phyloP scores from a whole-genome alignment of 176 grass and related monocot species.

The Canna indica region DNA sequence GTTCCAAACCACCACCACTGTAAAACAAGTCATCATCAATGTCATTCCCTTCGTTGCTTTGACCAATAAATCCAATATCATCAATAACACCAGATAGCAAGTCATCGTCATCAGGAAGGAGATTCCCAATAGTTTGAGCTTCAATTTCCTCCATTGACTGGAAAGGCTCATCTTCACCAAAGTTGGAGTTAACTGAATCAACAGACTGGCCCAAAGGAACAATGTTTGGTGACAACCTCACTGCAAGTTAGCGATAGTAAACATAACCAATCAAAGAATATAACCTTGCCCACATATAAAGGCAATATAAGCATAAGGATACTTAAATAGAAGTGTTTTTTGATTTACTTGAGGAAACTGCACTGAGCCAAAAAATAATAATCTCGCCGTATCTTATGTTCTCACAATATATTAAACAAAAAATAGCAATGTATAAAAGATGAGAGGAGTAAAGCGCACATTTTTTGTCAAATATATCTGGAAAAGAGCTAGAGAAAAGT shows the following conservation, averaged over 20 bases:
- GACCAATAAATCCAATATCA: slow-evolving; percentile 34
- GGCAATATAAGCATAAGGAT: not conserved
- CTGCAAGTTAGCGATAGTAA: slow-evolving; percentile 27
- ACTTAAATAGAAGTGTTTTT: not conserved
- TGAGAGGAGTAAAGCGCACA: slow-evolving; percentile 29
- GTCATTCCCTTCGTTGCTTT: slow-evolving; percentile 49
- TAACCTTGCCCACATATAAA: not conserved
- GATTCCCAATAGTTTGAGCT: slow-evolving; percentile 78
- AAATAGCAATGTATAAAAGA: slow-evolving; percentile 10
- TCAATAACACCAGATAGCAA: slow-evolving; percentile 71
- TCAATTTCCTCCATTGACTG: slow-evolving; percentile 64
- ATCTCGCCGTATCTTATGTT: not conserved
- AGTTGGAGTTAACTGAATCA: slow-evolving; percentile 39
- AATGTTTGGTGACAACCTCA: slow-evolving; percentile 47
- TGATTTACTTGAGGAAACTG: not conserved
- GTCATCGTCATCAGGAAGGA: slow-evolving; percentile 87
- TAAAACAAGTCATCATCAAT: slow-evolving; percentile 89
- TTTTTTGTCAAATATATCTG: slow-evolving; percentile 74
- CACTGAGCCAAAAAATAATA: not conserved
- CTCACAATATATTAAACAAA: not conserved
- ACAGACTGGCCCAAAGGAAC: slow-evolving; percentile 31
- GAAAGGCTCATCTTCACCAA: slow-evolving; percentile 56
- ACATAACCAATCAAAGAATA: not conserved
- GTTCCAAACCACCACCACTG: slow-evolving; percentile 74
- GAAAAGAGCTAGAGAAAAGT: slow-evolving; percentile 71